Base-by-base conservation (phyloP, 176 grass and related monocot species). In the Chloris gayana region DNA sequence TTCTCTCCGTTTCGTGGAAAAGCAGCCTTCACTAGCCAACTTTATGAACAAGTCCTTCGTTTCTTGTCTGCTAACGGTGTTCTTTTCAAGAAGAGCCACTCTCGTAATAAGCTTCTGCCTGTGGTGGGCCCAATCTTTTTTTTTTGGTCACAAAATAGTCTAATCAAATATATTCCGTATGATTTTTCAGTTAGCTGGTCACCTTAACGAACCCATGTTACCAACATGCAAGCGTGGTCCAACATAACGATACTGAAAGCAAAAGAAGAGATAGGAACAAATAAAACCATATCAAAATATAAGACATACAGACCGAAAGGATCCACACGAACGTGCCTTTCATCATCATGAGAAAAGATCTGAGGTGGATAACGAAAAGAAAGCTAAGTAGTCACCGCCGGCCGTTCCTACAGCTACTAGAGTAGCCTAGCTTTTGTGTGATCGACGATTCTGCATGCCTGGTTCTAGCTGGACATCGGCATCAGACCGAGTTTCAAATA, bases 131-230 rank as follows among this genome's bases (percentile, higher is more conserved):
- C 38, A n/a, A 14, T 2, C n/a, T n/a, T 64, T 22, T 77, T 13
- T 46, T 14, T 45, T 13, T 57, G 1, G n/a, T n/a, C n/a, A 9
- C 21, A 42, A 9, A 27, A 22, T 22, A 9, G 50, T 45, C 18
- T 30, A 59, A 69, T 60, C 41, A 27, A 34, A 27, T 27, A 46
- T 35, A 63, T 72, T 46, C 7, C 18, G 31, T 29, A 15, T 4
- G 13, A 17, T 29, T 19, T 13, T 64, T 32, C 19, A 54, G 64
- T 58, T 56, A 19, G 73, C 42, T 82, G 62, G 79, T 72, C 66
- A 68, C 19, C 61, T 78, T 84, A 80, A 80, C 76, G 63, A 80
- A 56, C 75, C 81, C 80, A 83, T 88, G 76, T 84, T 84, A 84
- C 75, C 62, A 27, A 58, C 26, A 60, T 29, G 58, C 24, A 61